phyloP scores from a whole-genome alignment of 2,329 filamentous ascomycete genomes.

The Zymoseptoria ardabiliae region DNA sequence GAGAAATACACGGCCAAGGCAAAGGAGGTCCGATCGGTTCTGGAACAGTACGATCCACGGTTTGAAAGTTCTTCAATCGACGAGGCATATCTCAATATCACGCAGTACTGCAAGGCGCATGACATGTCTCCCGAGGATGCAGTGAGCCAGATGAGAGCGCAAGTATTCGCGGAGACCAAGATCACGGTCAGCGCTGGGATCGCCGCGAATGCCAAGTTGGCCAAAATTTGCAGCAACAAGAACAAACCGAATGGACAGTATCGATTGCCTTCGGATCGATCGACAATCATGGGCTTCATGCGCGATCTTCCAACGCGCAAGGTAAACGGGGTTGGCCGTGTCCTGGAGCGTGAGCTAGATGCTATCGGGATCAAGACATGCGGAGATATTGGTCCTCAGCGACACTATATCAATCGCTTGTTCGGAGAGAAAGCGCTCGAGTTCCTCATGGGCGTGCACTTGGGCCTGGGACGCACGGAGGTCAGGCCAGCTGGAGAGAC shows the following conservation, averaged over 20 bases:
- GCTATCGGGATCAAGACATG: constrained; percentile 83
- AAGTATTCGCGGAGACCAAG: constrained; percentile 66
- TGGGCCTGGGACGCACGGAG: constrained; percentile 78
- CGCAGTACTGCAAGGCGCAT: constrained; percentile 67
- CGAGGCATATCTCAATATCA: constrained; percentile 94
- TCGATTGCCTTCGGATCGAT: constrained; percentile 61
- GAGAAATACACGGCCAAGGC: constrained; percentile 88
- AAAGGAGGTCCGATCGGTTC: constrained; percentile 71
- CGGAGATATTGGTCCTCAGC: constrained; percentile 73
- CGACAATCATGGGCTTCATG: constrained; percentile 79
- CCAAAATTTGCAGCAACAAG: constrained; percentile 90
- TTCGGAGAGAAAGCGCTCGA: constrained; percentile 89
- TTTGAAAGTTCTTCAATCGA: constrained; percentile 95
- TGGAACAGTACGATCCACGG: constrained; percentile 79
- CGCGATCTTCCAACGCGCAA: constrained; percentile 74
- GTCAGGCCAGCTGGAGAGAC: constrained; percentile 83
- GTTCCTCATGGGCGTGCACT: constrained; percentile 75
- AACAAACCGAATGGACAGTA: constrained; percentile 98
- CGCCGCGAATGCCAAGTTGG: constrained; percentile 83
- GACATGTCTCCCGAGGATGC: constrained; percentile 62
- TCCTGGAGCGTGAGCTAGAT: constrained; percentile 83
- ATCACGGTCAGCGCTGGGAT: constrained; percentile 93
- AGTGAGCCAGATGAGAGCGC: constrained; percentile 67
- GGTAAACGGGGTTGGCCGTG: constrained; percentile 89
- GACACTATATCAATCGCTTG: constrained; percentile 64